These are phyloP conservation scores for Cyathus striatus DNA, from an alignment of 768 basidiomycete genomes.

Conservation along the genomic window DNA sequence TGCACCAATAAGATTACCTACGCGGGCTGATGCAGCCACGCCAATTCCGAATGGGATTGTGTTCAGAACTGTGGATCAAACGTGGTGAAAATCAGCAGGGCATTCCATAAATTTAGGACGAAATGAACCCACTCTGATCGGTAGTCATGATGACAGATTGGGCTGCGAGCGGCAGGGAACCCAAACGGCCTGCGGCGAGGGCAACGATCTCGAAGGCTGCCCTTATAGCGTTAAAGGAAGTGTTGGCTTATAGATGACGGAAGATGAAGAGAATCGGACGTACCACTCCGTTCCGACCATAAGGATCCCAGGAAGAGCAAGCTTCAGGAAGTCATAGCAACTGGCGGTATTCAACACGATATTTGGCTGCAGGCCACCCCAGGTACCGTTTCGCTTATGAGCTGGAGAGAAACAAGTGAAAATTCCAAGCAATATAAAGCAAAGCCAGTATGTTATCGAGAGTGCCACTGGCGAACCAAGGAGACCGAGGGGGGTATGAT, in stretches of 20 bases:
- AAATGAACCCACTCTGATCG: conserved; percentile 80
- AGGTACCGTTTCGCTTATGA: conserved; percentile 54
- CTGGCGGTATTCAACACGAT: conserved; percentile 41
- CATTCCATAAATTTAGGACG: conserved; percentile 8
- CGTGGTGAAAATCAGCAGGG: not conserved
- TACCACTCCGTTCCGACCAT: conserved; percentile 84
- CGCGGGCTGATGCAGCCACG: conserved; percentile 65
- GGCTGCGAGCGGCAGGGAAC: conserved; percentile 61
- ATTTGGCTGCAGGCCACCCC: conserved; percentile 51
- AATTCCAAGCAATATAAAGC: conserved; percentile 49
- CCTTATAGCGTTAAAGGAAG: conserved; percentile 35
- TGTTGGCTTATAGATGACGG: conserved; percentile 1
- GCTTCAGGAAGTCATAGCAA: conserved; percentile 53
- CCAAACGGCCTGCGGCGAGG: conserved; percentile 68
- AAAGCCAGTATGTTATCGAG: conserved; percentile 66
- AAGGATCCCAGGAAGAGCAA: conserved; percentile 72
- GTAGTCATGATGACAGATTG: conserved; percentile 80
- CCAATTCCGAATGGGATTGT: conserved; percentile 77
- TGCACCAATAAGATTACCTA: conserved; percentile 70
- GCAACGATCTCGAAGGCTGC: conserved; percentile 82
- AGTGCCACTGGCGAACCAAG: conserved; percentile 66
- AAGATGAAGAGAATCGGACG: conserved; percentile 7
- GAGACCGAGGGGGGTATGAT: conserved; percentile 56
- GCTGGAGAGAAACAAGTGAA: conserved; percentile 44
- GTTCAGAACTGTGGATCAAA: conserved; percentile 44